phyloP scores from a whole-genome alignment of 805 yeast species.

The Suhomyces sp. region DNA sequence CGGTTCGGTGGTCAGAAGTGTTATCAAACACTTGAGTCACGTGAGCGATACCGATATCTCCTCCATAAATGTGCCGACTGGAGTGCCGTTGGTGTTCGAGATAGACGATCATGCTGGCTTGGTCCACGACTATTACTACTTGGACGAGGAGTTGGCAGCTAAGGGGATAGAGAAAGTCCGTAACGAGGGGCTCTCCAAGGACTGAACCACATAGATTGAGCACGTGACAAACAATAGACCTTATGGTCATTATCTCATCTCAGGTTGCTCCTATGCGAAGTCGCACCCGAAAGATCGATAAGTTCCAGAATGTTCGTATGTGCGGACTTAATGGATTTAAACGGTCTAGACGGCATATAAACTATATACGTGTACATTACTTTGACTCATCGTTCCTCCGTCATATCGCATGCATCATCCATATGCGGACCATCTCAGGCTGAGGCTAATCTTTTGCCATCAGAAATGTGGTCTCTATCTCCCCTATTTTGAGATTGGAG shows the following conservation, averaged over 20 bases:
- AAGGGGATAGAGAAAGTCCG: conserved; percentile 35
- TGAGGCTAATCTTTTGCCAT: background rate
- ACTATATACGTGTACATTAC: background rate
- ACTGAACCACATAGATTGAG: background rate
- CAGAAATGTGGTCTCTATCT: background rate
- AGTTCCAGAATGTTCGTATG: conserved; percentile 1
- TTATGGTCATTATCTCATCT: background rate
- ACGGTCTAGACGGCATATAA: background rate
- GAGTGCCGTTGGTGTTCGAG: conserved; percentile 44
- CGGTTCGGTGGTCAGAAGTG: conserved; percentile 41
- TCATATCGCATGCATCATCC: background rate
- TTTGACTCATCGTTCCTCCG: background rate
- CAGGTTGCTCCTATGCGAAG: conserved; percentile 1
- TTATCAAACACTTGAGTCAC: conserved; percentile 35
- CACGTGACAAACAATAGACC: background rate
- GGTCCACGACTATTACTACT: conserved; percentile 31
- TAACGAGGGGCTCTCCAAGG: conserved; percentile 20
- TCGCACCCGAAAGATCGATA: conserved; percentile 2
- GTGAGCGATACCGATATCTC: conserved; percentile 38
- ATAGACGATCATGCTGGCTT: conserved; percentile 28
- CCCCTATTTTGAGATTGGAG: background rate
- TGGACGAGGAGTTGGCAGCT: conserved; percentile 39
- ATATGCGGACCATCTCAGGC: background rate
- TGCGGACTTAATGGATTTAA: background rate
- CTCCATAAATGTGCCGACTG: conserved; percentile 43